Evolutionary conservation across 768 basidiomycete genomes (phyloP), one percentile per base, ranked within the genome.

Genomic region (Lactarius akahatsu): DNA sequence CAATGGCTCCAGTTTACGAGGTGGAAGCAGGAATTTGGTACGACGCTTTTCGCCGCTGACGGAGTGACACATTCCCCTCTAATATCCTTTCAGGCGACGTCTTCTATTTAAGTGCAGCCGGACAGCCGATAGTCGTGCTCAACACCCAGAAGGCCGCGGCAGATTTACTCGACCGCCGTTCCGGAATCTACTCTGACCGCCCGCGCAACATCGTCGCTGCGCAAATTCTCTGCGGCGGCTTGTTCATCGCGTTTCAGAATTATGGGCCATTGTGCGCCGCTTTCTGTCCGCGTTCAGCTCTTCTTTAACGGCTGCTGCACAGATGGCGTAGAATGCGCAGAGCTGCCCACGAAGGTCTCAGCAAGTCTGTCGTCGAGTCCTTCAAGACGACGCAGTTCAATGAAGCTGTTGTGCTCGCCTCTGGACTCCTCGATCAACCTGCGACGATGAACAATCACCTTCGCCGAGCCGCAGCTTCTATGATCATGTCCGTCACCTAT

Each of bases 151-250:
- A 74, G 57, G 74, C 63, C 9, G 70, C 72, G 18, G 56, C 59
- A 15, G 74, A 74, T n/a, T 45, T 74, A 34, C 68, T 73, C 5
- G 74, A 73, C 41, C 68, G 68, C 26, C 60, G 68, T 15, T 50
- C 68, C 1, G 57, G 57, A 40, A 69, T 67, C 26, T 69, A 67
- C 45, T 69, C 68, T 26, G 68, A 62, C 26, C 60, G 68, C 11
- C 65, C 68, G 1, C 68, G 57, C n/a, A 61, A 57, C 54, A 63
- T 69, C 16, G 64, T 69, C 28, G 45, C 61, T n/a, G 61, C 58
- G 43, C 54, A 64, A 32, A 70, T 70, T 20, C 47, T 59, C 23
- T 64, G 62, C 7, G 69, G 69, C 20, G 67, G 69, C 8, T 40
- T 64, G 28, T 54, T 32, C 34, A 28, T 70, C 30, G 62, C 57